Evolutionary conservation across 2,329 filamentous ascomycete genomes (phyloP).

Genomic region (Cordyceps farinosa): DNA sequence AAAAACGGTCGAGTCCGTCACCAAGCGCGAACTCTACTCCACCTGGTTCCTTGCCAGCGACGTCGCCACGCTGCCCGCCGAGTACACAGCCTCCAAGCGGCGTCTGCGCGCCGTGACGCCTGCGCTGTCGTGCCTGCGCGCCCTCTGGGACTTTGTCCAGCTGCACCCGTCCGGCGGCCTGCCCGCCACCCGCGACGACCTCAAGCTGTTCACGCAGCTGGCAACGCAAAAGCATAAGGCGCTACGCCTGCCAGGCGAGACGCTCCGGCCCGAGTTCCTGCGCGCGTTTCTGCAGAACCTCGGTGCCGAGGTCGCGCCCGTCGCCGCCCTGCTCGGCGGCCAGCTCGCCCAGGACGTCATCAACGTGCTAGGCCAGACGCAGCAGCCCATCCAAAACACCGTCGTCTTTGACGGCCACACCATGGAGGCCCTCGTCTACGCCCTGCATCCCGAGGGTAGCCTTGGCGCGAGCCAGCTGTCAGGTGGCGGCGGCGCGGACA

Average conservation of each 20-base stretch:
- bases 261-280: constrained; percentile 67
- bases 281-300: constrained; percentile 84
- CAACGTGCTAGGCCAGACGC: constrained; percentile 84
- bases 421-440: constrained; percentile 74
- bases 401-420: constrained; percentile 84
- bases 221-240: constrained; percentile 76
- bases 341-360: constrained; percentile 95
- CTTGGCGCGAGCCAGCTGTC: constrained; percentile 49
- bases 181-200: constrained; percentile 60
- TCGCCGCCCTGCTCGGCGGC: constrained; percentile 84
- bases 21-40: constrained; percentile 86
- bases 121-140: constrained; percentile 78
- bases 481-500: constrained; percentile 7
- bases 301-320: constrained; percentile 77
- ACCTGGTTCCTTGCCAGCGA: constrained; percentile 81
- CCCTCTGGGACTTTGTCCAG: constrained; percentile 78
- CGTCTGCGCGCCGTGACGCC: constrained; percentile 76
- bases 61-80: constrained; percentile 65
- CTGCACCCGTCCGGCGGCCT: constrained; percentile 42
- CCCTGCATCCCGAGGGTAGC: constrained; percentile 67
- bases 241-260: constrained; percentile 65
- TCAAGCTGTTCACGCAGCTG: constrained; percentile 72
- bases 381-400: constrained; percentile 95
- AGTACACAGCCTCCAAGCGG: constrained; percentile 64
- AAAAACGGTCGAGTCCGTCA: constrained; percentile 79